Evolutionary conservation across 2,329 filamentous ascomycete species (phyloP), one percentile per base, ranked within the genome.

Genomic region (Ophiostoma novo-ulmi): DNA sequence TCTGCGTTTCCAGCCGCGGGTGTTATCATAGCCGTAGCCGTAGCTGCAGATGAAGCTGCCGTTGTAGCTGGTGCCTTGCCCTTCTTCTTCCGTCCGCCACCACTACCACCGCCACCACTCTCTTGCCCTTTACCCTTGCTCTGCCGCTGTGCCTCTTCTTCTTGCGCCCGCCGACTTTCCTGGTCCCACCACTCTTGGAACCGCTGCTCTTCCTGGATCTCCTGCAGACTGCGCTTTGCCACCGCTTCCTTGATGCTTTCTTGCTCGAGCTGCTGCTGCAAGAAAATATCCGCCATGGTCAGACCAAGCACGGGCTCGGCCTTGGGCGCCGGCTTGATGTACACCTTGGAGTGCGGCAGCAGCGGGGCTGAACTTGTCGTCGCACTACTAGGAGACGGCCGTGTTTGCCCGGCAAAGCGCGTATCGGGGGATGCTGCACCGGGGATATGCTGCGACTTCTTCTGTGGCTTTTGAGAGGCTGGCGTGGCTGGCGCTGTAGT

Each of bases 161-260:
- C 87, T 74, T 90, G 89, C 52, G 90, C 87, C 38, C 91, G 85
- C 72, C 85, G 85, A 75, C 89, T 93, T 79, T 97, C 94, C 73
- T 91, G 89, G 74, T 96, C 92, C 93, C 93, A 97, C 93, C 94
- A 97, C 78, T 96, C 89, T 78, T 97, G 92, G 78, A 99, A 99
- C 69, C 93, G 93, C 77, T 99, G 95, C 80, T 99, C 95, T 74
- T 95, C 89, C 78, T 99, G 95, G 72, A 99, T 99, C 73, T 98
- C 95, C 77, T 96, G 89, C 39, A 99, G 81, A 73, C 92, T 95
- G 70, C 94, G 87, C 80, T 97, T 97, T 1, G 93, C 92, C 13
- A 89, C 89, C 0, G 93, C 92, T 77, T 97, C 94, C 69, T 88
- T 90, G 72, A 96, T 89, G 22, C 88, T 86, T 71, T 93, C 88